Percentiles rank a stretch among this genome's conserved stretches.
Conservation (phyloP, 139 green algal genomes). For the Chlorella sp. region DNA sequence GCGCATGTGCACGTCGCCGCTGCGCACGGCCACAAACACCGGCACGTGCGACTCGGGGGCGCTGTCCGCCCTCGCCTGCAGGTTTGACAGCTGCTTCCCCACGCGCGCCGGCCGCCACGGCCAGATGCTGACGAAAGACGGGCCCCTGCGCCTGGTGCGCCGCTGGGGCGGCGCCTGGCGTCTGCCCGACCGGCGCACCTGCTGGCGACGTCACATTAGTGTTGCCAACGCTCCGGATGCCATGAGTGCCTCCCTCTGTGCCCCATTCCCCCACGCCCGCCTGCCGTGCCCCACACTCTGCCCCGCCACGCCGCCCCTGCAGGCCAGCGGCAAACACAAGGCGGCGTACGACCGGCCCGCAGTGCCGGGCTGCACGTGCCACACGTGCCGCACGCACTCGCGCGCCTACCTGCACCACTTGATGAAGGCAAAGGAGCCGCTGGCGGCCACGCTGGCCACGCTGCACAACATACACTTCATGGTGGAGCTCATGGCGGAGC, state of each 20-base stretch:
- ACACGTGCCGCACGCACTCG: slow-evolving; percentile 42
- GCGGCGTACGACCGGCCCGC: slow-evolving; percentile 21
- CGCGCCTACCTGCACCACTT: slow-evolving; percentile 59
- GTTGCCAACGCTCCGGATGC: too few relatives aligned
- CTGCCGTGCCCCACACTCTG: too few relatives aligned
- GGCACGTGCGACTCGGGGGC: too few relatives aligned
- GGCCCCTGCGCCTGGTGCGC: slow-evolving; percentile 29
- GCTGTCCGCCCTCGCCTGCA: too few relatives aligned
- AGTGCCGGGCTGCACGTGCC: slow-evolving; percentile 34
- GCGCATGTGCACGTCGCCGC: too few relatives aligned
- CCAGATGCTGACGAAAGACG: slow-evolving; percentile 34
- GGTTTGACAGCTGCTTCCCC: slow-evolving; percentile 57
- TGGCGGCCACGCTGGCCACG: slow-evolving; percentile 37
- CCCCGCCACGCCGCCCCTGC: neutral
- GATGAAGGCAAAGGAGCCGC: slow-evolving; percentile 55
- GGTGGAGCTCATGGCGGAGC: slow-evolving; percentile 35
- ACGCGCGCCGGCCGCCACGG: slow-evolving; percentile 43
- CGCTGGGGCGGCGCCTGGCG: too few relatives aligned
- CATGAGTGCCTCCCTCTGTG: too few relatives aligned
- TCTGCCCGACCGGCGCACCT: too few relatives aligned
- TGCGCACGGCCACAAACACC: too few relatives aligned
- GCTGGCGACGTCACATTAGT: too few relatives aligned
- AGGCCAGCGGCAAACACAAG: slow-evolving; percentile 36
- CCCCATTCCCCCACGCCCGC: too few relatives aligned
- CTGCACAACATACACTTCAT: slow-evolving; percentile 66